These are phyloP conservation scores for Eimeria brunetti DNA, from an alignment of 169 alveolate species.

Conservation along the genomic window DNA sequence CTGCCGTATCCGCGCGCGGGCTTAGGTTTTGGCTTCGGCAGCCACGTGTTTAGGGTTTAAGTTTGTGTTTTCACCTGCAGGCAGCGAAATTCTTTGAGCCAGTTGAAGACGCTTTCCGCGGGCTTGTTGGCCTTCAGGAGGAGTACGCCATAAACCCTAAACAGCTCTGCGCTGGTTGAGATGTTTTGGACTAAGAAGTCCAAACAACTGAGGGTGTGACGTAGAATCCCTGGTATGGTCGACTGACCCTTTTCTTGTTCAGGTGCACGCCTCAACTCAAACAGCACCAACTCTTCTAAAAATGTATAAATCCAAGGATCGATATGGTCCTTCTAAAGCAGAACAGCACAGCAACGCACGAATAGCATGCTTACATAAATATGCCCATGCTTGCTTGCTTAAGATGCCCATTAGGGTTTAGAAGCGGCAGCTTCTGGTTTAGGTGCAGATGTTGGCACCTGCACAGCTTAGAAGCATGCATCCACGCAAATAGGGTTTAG, in stretches of 20 bases:
- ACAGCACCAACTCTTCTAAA: slow-evolving; percentile 35
- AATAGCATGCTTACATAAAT: neutral
- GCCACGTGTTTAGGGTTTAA: neutral
- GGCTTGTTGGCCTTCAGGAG: slow-evolving; percentile 14
- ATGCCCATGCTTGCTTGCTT: no score
- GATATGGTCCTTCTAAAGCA: slow-evolving; percentile 43
- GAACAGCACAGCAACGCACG: neutral
- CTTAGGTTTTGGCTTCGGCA: neutral
- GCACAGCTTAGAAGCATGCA: neutral
- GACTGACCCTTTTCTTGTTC: neutral
- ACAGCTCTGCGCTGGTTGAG: slow-evolving; percentile 65
- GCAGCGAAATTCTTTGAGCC: slow-evolving; percentile 66
- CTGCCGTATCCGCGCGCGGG: neutral
- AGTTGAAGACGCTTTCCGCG: slow-evolving; percentile 25
- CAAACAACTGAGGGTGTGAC: slow-evolving; percentile 30
- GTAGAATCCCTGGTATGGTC: neutral
- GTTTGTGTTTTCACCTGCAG: slow-evolving; percentile 7
- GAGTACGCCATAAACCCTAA: slow-evolving; percentile 31
- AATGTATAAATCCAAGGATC: slow-evolving; percentile 64
- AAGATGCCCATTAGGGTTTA: no score
- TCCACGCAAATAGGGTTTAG: neutral
- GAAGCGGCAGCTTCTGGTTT: neutral
- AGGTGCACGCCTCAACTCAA: slow-evolving; percentile 3
- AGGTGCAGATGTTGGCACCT: neutral
- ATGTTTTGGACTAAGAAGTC: slow-evolving; percentile 51